Base-by-base conservation (phyloP, 192 early-diverging fungal genomes). In the Dissophora ornata region DNA sequence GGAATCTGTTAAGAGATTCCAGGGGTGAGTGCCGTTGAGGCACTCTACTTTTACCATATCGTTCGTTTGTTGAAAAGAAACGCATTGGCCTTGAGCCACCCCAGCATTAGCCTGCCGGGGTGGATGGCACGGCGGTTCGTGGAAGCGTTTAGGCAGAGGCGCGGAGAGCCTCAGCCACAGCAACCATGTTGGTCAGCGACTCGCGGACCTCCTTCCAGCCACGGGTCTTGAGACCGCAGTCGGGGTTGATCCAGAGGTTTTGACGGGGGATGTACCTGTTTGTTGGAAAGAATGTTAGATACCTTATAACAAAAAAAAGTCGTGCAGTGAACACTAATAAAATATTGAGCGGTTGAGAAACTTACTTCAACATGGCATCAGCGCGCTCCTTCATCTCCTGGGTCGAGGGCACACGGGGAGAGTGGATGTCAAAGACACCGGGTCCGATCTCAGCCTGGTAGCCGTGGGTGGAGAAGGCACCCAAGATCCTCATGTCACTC, bases 381-480 rank as follows among this genome's bases (percentile, higher is more conserved):
- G 96, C 85, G 59, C 95, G 92, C 24, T 88, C 86, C 47, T 85
- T 85, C 94, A 99, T 97, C 86, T 99, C 97, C 45, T 89, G 86
- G 24, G 83, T 81, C 38, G 92, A 88, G 41, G 97, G 95, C 19
- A 99, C 95, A 84, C 97, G 94, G 44, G 96, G 96, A 68, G 95
- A 96, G 90, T 99, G 97, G 71, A 99, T 98, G 82, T 99, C 97
- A 83, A 95, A 99, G 48, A 98, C 86, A 79, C 97, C 97, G 48
- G 97, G 97, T 29, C 97, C 97, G 44, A 98, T 93, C 61, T 91
- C 95, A 53, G 95, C 94, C 18, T 87, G 81, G 84, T 99, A 99
- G 29, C 85, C 88, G 69, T 92, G 88, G 45, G 80, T 71, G 63
- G 93, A 91, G 78, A 99, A 97, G 46, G 93, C 93, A 49, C 85